These are phyloP conservation scores for Eucalyptus camaldulensis DNA, from an alignment of 345 rosid species.

Conservation along the genomic window DNA sequence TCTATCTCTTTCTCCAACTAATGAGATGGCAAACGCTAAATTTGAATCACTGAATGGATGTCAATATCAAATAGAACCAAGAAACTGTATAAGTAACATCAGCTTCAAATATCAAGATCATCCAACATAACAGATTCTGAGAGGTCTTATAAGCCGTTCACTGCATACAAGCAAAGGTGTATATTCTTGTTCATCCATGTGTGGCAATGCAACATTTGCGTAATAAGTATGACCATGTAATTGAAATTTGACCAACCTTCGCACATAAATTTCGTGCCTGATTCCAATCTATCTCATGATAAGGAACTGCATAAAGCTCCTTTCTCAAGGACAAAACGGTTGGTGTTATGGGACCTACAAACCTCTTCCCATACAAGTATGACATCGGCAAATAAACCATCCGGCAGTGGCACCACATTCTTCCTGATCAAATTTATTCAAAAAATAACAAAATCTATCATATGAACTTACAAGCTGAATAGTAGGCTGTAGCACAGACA, in stretches of 20 bases:
- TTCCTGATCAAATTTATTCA: conserved; percentile 36
- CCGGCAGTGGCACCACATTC: conserved; percentile 99
- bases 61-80: background rate
- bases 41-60: background rate
- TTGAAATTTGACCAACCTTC: conserved; percentile 45
- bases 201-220: background rate
- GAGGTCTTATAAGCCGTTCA: background rate
- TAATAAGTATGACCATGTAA: background rate
- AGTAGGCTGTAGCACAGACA: background rate
- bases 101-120: background rate
- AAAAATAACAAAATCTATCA: background rate
- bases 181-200: background rate
- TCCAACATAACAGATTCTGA: background rate
- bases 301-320: conserved; percentile 73
- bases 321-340: conserved; percentile 76
- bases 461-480: background rate
- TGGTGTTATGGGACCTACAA: conserved; percentile 89
- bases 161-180: background rate
- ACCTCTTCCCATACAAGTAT: conserved; percentile 87
- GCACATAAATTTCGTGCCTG: conserved; percentile 80
- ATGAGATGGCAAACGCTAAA: background rate
- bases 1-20: background rate
- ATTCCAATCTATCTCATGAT: conserved; percentile 87
- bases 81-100: background rate
- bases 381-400: conserved; percentile 99